Evolutionary conservation across 176 grass and related monocot species (phyloP).

Genomic region (bread wheat (Triticum aestivum)): DNA sequence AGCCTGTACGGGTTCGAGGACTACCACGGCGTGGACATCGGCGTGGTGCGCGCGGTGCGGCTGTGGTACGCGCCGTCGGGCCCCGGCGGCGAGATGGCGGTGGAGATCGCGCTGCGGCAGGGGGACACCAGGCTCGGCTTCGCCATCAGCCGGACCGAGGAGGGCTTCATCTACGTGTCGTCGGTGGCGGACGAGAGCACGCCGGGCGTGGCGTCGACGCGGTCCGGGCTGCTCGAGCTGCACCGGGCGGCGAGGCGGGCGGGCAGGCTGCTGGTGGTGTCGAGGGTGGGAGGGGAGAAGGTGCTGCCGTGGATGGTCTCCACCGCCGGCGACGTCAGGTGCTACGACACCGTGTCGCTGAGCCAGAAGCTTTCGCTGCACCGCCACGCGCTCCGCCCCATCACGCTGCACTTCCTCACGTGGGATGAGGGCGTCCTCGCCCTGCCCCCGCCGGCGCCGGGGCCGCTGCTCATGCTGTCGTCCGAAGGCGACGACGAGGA

Average conservation of each 20-base stretch:
- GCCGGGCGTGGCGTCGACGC: conserved; percentile 51
- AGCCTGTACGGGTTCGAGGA: conserved; percentile 97
- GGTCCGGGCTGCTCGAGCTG: conserved; percentile 70
- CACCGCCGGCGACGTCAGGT: conserved; percentile 69
- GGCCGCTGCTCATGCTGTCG: conserved; percentile 27
- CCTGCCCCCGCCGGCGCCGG: background rate
- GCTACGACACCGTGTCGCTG: conserved; percentile 93
- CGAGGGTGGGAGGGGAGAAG: conserved; percentile 74
- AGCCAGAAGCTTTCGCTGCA: conserved; percentile 97
- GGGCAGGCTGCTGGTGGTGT: conserved; percentile 70
- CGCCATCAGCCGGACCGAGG: conserved; percentile 88
- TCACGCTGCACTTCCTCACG: conserved; percentile 81
- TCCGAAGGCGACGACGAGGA: background rate
- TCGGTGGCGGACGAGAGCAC: conserved; percentile 82
- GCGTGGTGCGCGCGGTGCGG: conserved; percentile 64
- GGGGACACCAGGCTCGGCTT: conserved; percentile 86
- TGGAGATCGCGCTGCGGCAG: conserved; percentile 66
- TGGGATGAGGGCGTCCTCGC: conserved; percentile 56
- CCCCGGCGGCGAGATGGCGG: conserved; percentile 47
- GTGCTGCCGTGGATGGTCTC: conserved; percentile 84
- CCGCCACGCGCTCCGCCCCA: conserved; percentile 78
- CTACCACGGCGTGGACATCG: conserved; percentile 96
- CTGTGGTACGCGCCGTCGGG: conserved; percentile 69
- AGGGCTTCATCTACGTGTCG: conserved; percentile 89
- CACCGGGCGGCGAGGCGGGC: conserved; percentile 51